phyloP scores from a whole-genome alignment of 2,329 filamentous ascomycete species.

The Trichoderma sp. region DNA sequence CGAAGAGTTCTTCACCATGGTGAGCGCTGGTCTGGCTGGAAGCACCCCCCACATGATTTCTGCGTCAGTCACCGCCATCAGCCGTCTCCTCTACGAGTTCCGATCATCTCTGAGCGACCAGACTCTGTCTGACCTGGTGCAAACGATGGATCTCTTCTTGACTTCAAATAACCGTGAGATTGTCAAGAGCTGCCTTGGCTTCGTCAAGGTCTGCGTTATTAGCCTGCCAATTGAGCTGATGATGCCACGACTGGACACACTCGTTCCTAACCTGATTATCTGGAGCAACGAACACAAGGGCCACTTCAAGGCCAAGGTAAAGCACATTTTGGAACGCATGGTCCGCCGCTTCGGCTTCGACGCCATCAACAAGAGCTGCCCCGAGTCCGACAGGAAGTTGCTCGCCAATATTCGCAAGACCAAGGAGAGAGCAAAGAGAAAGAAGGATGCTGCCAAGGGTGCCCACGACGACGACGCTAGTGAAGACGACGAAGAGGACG shows the following conservation, averaged over 20 bases:
- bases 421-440: conserved; percentile 84
- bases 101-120: conserved; percentile 64
- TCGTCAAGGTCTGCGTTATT: conserved; percentile 94
- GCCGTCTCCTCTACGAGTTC: conserved; percentile 91
- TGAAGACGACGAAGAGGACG: conserved; percentile 49
- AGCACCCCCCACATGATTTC: conserved; percentile 96
- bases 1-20: conserved; percentile 98
- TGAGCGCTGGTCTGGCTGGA: conserved; percentile 89
- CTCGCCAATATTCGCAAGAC: conserved; percentile 94
- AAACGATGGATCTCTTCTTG: conserved; percentile 94
- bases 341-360: conserved; percentile 87
- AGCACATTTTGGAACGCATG: conserved; percentile 95
- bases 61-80: conserved; percentile 91
- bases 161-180: conserved; percentile 97
- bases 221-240: conserved; percentile 77
- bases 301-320: conserved; percentile 94
- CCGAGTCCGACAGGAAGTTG: conserved; percentile 83
- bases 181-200: conserved; percentile 88
- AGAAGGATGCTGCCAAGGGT: conserved; percentile 68
- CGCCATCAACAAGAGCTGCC: conserved; percentile 73
- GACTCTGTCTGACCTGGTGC: conserved; percentile 78
- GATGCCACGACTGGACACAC: conserved; percentile 68
- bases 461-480: conserved; percentile 57
- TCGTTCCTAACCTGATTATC: conserved; percentile 87
- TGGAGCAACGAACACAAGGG: conserved; percentile 99